Evolutionary conservation across 768 basidiomycete species (phyloP), one percentile per base, ranked within the genome.

Genomic region (Tephrocybe sp.): DNA sequence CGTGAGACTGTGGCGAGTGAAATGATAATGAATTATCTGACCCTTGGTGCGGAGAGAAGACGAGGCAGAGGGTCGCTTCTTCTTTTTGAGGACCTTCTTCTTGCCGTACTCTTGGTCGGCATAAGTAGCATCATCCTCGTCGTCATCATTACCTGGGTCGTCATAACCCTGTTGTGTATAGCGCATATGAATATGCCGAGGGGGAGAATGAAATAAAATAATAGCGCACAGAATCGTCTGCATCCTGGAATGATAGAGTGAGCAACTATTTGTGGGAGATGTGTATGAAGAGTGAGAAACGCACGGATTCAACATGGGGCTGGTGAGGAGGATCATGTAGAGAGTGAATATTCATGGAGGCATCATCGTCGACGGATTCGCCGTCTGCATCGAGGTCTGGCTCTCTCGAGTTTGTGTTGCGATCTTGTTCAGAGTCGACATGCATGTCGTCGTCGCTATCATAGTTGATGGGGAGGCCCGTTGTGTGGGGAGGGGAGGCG

Each of bases 81-180:
- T 88, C 77, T 83, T 88, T 67, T 79, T 83, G 8, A 69, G 68
- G 39, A 72, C 70, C 65, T 81, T 86, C 76, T 85, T 86, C 72
- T 79, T 82, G 49, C 70, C 80, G 62, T 86, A 86, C 62, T 86
- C 83, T 60, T 86, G 83, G 61, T 88, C 86, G 40, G 79, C 88
- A 62, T 89, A 91, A 44, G 87, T 86, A 54, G 78, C 84, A 61
- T 91, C 88, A 50, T 83, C 84, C 16, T 84, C 84, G 16, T 83
- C 76, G 45, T 84, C 78, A 39, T 76, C 83, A 54, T 87, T 84
- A 24, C 75, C 84, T 66, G 81, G 72, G 56, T 79, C 79, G 42
- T 75, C 66, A 53, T 72, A 77, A 51, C 69, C 77, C 79, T 77
- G 33, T 9, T 34, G 57, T 39, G 59, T 53, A 60, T 44, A 61